These are phyloP conservation scores for Phytophthora cactorum DNA, from an alignment of 352 stramenopile species.

Conservation along the genomic window DNA sequence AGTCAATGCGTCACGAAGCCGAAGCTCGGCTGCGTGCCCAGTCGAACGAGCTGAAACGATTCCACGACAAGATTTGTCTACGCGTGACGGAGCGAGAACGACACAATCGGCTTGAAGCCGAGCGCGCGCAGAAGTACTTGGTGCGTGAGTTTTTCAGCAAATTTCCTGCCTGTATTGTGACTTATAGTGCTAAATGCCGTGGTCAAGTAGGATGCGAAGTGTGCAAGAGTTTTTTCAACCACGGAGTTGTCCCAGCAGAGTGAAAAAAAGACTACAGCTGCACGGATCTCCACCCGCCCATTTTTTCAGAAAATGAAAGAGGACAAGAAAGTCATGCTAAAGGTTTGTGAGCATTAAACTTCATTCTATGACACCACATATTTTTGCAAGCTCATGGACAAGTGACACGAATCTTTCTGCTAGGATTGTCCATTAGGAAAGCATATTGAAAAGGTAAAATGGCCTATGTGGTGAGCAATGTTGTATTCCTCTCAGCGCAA, in stretches of 20 bases:
- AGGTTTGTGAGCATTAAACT: slow-evolving; percentile 17
- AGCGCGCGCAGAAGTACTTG: slow-evolving; percentile 32
- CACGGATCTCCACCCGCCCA: slow-evolving; percentile 11
- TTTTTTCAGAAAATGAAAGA: slow-evolving; percentile 27
- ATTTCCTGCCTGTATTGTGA: not conserved
- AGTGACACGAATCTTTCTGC: not conserved
- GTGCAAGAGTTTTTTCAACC: slow-evolving; percentile 39
- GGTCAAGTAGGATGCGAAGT: slow-evolving; percentile 42
- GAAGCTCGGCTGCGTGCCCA: slow-evolving; percentile 41
- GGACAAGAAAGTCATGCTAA: slow-evolving; percentile 21
- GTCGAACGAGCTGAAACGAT: slow-evolving; percentile 54
- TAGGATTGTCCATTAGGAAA: slow-evolving; percentile 35
- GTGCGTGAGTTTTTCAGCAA: slow-evolving; percentile 9
- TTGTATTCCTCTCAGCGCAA: not conserved
- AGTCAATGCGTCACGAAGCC: slow-evolving; percentile 42
- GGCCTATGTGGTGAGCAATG: not conserved
- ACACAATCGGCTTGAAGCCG: slow-evolving; percentile 39
- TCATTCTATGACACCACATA: not conserved
- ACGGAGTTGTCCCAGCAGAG: slow-evolving; percentile 15
- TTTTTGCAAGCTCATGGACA: no score
- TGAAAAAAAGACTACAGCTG: not conserved
- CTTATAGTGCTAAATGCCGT: not conserved
- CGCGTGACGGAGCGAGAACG: slow-evolving; percentile 56
- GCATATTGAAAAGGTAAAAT: slow-evolving; percentile 49
- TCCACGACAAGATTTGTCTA: slow-evolving; percentile 67